A percentile compares a stretch with the other conserved stretches of the same genome.
Evolutionary conservation across 2,329 filamentous ascomycete genomes (phyloP).

Genomic region (Talaromyces atroroseus): DNA sequence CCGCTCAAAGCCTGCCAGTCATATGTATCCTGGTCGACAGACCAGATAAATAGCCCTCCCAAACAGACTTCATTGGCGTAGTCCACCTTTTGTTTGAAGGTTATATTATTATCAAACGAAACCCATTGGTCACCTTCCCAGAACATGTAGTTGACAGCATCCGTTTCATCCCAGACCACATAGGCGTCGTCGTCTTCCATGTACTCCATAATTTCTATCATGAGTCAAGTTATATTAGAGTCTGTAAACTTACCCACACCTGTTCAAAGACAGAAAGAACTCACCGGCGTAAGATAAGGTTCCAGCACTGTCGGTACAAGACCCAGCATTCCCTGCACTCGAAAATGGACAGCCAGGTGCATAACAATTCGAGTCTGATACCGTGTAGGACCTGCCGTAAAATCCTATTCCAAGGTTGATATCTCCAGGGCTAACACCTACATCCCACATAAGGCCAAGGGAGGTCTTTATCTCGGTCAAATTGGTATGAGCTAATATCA

Average conservation of each 20-base stretch:
- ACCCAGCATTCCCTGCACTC: conserved; percentile 15
- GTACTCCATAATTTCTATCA: conserved; percentile 20
- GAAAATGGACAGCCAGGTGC: conserved; percentile 15
- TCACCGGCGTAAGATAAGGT: conserved; percentile 15
- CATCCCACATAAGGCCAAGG: conserved; percentile 24
- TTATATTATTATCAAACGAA: conserved; percentile 31
- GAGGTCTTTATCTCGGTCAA: conserved; percentile 27
- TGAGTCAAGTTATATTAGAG: neutral
- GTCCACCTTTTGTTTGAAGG: conserved; percentile 30
- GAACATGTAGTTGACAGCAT: conserved; percentile 16
- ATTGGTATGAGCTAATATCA: conserved; percentile 25
- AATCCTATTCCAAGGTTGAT: conserved; percentile 26
- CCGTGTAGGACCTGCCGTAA: conserved; percentile 22
- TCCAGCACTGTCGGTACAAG: conserved; percentile 17
- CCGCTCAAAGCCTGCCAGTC: neutral
- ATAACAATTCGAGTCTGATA: conserved; percentile 22
- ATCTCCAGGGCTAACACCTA: conserved; percentile 19
- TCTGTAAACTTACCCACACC: neutral
- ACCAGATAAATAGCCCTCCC: conserved; percentile 24
- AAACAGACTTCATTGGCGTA: conserved; percentile 29
- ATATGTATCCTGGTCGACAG: neutral
- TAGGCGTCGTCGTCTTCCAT: conserved; percentile 15
- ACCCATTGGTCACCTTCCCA: conserved; percentile 17
- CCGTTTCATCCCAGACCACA: conserved; percentile 15
- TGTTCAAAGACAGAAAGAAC: neutral